These are phyloP conservation scores for Phytophthora idaei DNA, from an alignment of 352 stramenopile genomes.

Conservation along the genomic window DNA sequence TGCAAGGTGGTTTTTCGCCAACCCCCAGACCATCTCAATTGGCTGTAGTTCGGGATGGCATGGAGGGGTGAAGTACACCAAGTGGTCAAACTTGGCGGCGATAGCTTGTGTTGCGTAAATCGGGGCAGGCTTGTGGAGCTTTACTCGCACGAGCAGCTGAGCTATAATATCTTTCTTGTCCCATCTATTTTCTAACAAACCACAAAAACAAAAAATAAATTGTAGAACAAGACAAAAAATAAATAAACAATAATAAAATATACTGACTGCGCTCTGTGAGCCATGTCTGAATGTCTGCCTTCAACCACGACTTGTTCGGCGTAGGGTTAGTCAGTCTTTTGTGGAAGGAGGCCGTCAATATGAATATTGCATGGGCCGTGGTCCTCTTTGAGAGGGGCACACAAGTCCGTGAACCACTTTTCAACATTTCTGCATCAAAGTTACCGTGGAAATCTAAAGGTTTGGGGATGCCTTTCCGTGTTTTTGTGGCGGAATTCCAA, in stretches of 20 bases:
- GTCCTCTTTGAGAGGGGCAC: background rate
- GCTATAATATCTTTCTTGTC: background rate
- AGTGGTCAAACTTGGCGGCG: background rate
- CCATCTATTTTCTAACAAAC: background rate
- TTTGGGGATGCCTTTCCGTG: background rate
- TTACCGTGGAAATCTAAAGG: conserved; percentile 3
- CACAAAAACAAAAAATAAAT: background rate
- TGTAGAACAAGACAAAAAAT: no score
- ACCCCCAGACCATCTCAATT: background rate
- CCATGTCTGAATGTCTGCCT: conserved; percentile 2
- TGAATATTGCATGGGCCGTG: conserved; percentile 7
- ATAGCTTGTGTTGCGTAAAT: background rate
- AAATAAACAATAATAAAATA: no score
- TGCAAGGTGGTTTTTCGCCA: background rate
- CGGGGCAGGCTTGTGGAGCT: background rate
- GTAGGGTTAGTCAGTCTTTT: background rate
- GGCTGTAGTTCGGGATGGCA: background rate
- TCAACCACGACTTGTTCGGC: conserved; percentile 5
- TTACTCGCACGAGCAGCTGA: background rate
- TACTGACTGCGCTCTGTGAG: background rate
- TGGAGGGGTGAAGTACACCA: background rate
- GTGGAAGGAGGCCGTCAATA: conserved; percentile 10
- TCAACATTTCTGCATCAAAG: conserved; percentile 2
- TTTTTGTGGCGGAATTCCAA: conserved; percentile 12
- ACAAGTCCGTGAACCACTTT: conserved; percentile 5